A percentile compares a stretch with the other conserved stretches of the same genome.
Conservation (phyloP, 805 yeast species). For the Spathaspora girioi region DNA sequence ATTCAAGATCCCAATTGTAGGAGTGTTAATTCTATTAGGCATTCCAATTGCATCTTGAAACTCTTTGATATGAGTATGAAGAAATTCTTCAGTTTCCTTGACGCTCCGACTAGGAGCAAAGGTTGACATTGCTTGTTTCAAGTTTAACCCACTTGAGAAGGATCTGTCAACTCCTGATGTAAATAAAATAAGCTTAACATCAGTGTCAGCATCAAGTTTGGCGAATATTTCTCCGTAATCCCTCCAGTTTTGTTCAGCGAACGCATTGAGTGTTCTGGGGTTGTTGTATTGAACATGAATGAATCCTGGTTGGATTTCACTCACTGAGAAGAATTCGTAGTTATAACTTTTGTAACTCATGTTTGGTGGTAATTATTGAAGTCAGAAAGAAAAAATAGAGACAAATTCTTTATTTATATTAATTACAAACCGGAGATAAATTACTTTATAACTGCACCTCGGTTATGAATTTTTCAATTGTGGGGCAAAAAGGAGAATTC, state of each 20-base stretch:
- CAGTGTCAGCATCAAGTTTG: constrained; percentile 39
- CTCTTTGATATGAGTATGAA: constrained; percentile 35
- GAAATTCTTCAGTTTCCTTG: constrained; percentile 12
- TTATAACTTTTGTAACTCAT: constrained; percentile 19
- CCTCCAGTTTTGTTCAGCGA: constrained; percentile 51
- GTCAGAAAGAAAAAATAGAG: neutral
- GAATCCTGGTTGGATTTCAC: constrained; percentile 43
- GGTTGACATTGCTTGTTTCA: constrained; percentile 30
- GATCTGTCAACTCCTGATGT: constrained; percentile 53
- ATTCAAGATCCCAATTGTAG: constrained; percentile 66
- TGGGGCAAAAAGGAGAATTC: neutral
- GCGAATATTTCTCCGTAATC: constrained; percentile 50
- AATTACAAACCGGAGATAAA: no score
- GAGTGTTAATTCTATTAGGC: constrained; percentile 47
- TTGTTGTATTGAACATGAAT: constrained; percentile 60
- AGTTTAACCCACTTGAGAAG: constrained; percentile 65
- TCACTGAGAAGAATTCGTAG: constrained; percentile 33
- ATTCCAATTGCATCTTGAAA: constrained; percentile 58
- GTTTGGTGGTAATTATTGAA: neutral
- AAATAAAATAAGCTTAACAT: constrained; percentile 49
- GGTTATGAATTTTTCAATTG: neutral
- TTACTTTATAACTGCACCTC: neutral
- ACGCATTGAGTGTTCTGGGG: constrained; percentile 58
- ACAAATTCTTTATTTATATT: neutral
- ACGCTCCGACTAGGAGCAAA: neutral